Evolutionary conservation across 2,329 filamentous ascomycete species (phyloP).

Genomic region (Fusarium tjaetaba): DNA sequence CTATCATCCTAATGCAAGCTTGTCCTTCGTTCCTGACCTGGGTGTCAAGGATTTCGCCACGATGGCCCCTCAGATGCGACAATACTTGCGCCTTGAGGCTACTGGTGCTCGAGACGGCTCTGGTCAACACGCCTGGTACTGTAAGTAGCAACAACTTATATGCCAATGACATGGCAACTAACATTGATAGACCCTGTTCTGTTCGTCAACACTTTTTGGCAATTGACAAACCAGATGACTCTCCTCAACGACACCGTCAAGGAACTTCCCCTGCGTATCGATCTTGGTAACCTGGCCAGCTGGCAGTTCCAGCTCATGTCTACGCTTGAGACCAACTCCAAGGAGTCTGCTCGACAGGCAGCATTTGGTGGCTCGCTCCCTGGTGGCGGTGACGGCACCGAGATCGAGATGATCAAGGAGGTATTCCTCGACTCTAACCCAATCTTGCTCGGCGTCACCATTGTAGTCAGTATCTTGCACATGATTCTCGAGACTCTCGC

Average conservation of each 20-base stretch:
- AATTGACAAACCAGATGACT: slow-evolving; percentile 90
- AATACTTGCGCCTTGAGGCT: slow-evolving; percentile 81
- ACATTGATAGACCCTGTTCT: slow-evolving; percentile 72
- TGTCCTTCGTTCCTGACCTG: slow-evolving; percentile 85
- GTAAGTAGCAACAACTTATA: slow-evolving; percentile 46
- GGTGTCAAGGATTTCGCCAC: slow-evolving; percentile 74
- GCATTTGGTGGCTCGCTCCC: slow-evolving; percentile 77
- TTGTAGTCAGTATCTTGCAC: slow-evolving; percentile 85
- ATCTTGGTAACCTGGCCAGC: slow-evolving; percentile 80
- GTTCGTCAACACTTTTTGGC: slow-evolving; percentile 97
- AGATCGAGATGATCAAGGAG: slow-evolving; percentile 98
- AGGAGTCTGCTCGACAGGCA: slow-evolving; percentile 81
- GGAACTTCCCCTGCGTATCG: slow-evolving; percentile 82
- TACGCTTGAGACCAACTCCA: slow-evolving; percentile 86
- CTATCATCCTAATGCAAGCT: slow-evolving; percentile 94
- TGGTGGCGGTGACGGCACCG: slow-evolving; percentile 86
- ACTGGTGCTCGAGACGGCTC: slow-evolving; percentile 83
- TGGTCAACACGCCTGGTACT: slow-evolving; percentile 93
- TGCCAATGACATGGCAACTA: slow-evolving; percentile 5
- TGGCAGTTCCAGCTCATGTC: slow-evolving; percentile 93
- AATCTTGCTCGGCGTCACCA: slow-evolving; percentile 86
- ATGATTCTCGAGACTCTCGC: slow-evolving; percentile 96
- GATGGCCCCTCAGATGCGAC: slow-evolving; percentile 77
- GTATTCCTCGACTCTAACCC: slow-evolving; percentile 94
- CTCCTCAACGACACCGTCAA: slow-evolving; percentile 90